Evolutionary conservation across 2,329 filamentous ascomycete genomes (phyloP).

Genomic region (Nakataea oryzae): DNA sequence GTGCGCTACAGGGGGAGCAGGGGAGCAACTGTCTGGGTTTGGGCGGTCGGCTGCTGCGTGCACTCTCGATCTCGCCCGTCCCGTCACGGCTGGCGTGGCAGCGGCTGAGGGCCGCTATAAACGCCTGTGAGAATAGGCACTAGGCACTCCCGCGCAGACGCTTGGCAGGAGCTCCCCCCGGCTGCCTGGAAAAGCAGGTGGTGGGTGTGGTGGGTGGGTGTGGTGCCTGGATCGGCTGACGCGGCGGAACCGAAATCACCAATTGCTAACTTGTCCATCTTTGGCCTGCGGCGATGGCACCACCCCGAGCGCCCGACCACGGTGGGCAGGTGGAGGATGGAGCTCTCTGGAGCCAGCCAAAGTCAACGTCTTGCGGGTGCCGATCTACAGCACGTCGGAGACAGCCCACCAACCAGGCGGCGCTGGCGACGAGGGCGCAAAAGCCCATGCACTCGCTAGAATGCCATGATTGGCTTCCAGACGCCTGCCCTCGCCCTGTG

Average conservation of each 20-base stretch:
- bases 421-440: background rate
- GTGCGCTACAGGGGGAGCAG: too few relatives aligned
- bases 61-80: background rate
- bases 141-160: background rate
- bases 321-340: background rate
- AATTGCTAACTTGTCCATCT: background rate
- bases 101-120: background rate
- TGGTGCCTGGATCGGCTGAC: background rate
- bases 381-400: background rate
- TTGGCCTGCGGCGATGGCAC: background rate
- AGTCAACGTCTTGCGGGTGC: background rate
- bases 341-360: background rate
- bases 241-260: background rate
- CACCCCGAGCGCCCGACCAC: background rate
- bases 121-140: background rate
- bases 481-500: too few relatives aligned
- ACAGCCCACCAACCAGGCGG: background rate
- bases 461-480: background rate
- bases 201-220: too few relatives aligned
- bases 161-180: background rate
- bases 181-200: background rate
- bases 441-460: background rate
- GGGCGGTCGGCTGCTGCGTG: background rate
- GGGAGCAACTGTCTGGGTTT: background rate
- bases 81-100: background rate